phyloP scores from a whole-genome alignment of 2,329 filamentous ascomycete species.

The Stachybotrys chartarum region DNA sequence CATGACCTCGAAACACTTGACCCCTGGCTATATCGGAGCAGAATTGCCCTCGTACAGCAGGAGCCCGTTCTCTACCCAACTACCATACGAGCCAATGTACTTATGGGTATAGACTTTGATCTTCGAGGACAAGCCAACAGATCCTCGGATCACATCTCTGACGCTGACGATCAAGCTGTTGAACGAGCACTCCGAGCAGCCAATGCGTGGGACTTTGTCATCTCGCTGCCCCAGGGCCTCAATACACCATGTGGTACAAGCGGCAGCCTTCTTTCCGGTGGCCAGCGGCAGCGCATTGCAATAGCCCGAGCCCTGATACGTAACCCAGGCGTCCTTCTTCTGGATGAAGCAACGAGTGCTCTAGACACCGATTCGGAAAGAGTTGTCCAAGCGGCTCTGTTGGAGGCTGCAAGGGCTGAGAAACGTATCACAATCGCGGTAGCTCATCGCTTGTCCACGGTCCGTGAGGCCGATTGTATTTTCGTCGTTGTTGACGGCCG shows the following conservation, averaged over 20 bases:
- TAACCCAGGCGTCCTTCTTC: not conserved
- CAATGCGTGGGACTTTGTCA: not conserved
- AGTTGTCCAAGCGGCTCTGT: not conserved
- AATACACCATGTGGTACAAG: not conserved
- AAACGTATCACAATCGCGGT: not conserved
- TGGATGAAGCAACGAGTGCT: conserved; percentile 1
- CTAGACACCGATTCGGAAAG: not conserved
- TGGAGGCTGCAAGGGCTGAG: not conserved
- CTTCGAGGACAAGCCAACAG: not conserved
- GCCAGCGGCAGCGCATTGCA: not conserved
- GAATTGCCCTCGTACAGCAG: conserved; percentile 48
- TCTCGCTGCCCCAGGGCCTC: not conserved
- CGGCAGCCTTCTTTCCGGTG: not conserved
- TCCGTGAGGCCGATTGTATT: not conserved
- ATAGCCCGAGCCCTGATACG: not conserved
- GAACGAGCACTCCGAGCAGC: not conserved
- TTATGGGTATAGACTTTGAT: conserved; percentile 18
- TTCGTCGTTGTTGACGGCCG: not conserved
- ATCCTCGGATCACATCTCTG: not conserved
- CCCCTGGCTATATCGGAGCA: conserved; percentile 37
- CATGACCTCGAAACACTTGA: conserved; percentile 30
- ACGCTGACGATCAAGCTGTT: not conserved
- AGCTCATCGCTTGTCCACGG: not conserved
- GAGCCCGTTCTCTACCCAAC: conserved; percentile 64
- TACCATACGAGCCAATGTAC: conserved; percentile 74